phyloP scores from a whole-genome alignment of 2,329 filamentous ascomycete genomes.

The Rosellinia necatrix region DNA sequence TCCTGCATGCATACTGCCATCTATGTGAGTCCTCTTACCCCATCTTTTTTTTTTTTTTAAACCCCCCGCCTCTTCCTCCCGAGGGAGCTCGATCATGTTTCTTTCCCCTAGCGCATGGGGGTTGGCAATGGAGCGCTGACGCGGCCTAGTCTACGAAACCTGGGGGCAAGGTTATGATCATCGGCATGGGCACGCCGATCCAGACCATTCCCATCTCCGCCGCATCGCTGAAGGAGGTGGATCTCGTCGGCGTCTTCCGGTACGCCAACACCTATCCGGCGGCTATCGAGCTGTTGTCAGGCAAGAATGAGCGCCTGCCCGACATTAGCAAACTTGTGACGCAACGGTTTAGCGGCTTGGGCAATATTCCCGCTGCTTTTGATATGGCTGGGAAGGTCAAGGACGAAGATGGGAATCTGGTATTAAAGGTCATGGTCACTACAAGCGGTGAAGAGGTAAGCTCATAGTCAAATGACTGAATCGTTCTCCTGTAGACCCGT shows the following conservation, averaged over 20 bases:
- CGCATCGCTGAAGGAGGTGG: slow-evolving; percentile 74
- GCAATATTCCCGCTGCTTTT: slow-evolving; percentile 68
- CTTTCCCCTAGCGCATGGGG: neutral
- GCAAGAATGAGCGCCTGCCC: slow-evolving; percentile 58
- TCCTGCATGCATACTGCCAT: slow-evolving; percentile 76
- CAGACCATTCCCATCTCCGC: slow-evolving; percentile 75
- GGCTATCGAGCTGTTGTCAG: slow-evolving; percentile 56
- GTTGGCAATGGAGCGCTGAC: neutral
- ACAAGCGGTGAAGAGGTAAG: slow-evolving; percentile 36
- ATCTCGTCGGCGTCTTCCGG: slow-evolving; percentile 77
- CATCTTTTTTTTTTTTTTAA: neutral
- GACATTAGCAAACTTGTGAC: slow-evolving; percentile 72
- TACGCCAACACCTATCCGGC: slow-evolving; percentile 75
- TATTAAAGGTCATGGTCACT: slow-evolving; percentile 74
- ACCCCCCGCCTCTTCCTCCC: too few relatives aligned
- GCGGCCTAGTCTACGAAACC: slow-evolving; percentile 61
- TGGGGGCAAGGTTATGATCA: slow-evolving; percentile 74
- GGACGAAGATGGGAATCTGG: slow-evolving; percentile 70
- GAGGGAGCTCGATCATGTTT: too few relatives aligned
- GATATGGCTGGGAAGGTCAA: slow-evolving; percentile 72
- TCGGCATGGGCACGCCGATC: slow-evolving; percentile 79
- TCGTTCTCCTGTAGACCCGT: too few relatives aligned
- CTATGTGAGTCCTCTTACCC: slow-evolving; percentile 55
- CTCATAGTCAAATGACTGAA: slow-evolving; percentile 3
- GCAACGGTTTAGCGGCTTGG: slow-evolving; percentile 69